Conservation (phyloP, 129 eudicot species). For the Centaurea solstitialis region DNA sequence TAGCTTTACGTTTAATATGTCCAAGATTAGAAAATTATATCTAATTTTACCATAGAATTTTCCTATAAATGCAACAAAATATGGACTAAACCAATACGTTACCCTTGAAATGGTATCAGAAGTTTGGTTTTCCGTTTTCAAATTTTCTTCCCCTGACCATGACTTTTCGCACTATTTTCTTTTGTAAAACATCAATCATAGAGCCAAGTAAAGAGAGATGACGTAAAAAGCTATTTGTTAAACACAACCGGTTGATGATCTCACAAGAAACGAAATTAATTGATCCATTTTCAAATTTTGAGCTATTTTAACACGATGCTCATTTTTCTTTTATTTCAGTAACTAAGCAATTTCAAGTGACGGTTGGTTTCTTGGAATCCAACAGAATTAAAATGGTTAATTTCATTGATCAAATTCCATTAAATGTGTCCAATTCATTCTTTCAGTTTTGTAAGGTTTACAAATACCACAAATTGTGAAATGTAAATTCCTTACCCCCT, state of each 20-base stretch:
- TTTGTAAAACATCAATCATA: background rate
- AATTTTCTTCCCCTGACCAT: background rate
- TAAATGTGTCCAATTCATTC: too few species aligned
- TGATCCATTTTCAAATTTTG: background rate
- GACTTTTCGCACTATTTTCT: background rate
- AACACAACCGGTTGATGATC: background rate
- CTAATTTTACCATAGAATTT: background rate
- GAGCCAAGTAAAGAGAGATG: background rate
- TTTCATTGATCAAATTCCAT: too few species aligned
- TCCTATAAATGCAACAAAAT: background rate
- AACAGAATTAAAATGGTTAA: too few species aligned
- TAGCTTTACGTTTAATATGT: background rate
- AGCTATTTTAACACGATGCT: background rate
- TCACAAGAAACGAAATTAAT: background rate
- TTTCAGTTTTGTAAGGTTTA: too few species aligned
- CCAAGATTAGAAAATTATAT: background rate
- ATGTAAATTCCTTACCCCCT: too few species aligned
- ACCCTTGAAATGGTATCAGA: background rate
- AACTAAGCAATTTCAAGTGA: background rate
- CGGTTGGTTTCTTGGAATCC: too few species aligned
- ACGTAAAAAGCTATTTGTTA: background rate
- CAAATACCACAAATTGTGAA: too few species aligned
- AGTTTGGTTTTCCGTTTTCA: background rate
- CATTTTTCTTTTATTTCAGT: background rate
- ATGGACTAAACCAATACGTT: background rate